Base-by-base conservation (phyloP, 179 eudicot species). In the Silene noctiflora region DNA sequence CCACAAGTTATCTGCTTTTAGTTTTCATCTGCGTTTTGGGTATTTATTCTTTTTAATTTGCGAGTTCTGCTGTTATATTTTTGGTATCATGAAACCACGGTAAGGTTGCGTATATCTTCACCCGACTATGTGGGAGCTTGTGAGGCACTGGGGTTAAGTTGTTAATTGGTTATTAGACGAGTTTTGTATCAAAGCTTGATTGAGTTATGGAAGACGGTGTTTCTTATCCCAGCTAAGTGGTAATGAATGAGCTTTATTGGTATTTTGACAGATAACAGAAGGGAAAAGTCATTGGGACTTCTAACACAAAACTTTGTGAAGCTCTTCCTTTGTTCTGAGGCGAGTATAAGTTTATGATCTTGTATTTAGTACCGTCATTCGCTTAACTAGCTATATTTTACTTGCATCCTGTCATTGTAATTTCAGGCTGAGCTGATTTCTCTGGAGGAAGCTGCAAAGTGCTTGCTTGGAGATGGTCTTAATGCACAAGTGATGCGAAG, bases 241-340 rank as follows among this genome's bases (percentile, higher is more conserved):
- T 4, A 6, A 33, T 67, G 9, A 6, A 21, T 11, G 56, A 7
- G 1, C 20, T 68, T 19, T 33, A 7, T 13, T 63, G 24, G 53
- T 68, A 4, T 78, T 24, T 78, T 84, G 65, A 80, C 94, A 87
- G 99, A 95, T 44, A 95, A 84, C 74, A 83, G 97, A 78, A 91
- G 87, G 75, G 99, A 95, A 70, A 95, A 95, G 77, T 95, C 99
- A 24, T 77, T 95, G 87, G 99, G 93, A 56, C 90, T 95, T 73
- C 90, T 95, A 10, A 93, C 99, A 17, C 93, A 90, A 83, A 95
- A 96, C 78, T 96, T 93, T 77, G 87, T 93, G 80, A 96, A 96
- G 89, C 94, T 96, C 67, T 96, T 96, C 86, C 86, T 96, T 72
- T 90, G 96, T 84, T 78, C 92, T 16, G 81, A 86, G 75, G 99